These are phyloP conservation scores for Davidsoniella australis DNA, from an alignment of 2,329 filamentous ascomycete genomes.

Conservation along the genomic window DNA sequence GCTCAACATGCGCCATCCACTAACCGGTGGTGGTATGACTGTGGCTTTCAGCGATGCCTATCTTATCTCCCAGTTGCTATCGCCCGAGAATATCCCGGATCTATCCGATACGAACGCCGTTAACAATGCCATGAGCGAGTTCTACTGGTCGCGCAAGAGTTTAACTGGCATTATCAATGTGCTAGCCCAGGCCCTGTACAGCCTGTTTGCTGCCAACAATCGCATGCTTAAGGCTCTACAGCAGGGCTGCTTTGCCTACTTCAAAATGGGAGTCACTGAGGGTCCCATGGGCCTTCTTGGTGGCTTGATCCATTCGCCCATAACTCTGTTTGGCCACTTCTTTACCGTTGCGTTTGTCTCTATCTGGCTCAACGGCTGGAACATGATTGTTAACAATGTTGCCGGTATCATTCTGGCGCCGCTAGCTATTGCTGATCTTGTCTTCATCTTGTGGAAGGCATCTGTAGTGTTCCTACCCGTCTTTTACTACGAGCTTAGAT, in stretches of 20 bases:
- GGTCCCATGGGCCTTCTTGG: conserved; percentile 69
- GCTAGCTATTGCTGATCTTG: conserved; percentile 43
- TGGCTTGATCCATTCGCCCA: conserved; percentile 61
- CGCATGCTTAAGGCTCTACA: conserved; percentile 63
- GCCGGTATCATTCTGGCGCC: conserved; percentile 43
- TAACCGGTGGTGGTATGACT: conserved; percentile 96
- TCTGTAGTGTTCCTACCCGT: conserved; percentile 71
- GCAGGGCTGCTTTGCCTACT: conserved; percentile 84
- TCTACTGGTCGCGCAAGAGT: conserved; percentile 78
- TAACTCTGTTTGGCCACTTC: conserved; percentile 78
- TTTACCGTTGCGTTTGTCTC: conserved; percentile 81
- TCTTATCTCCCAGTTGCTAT: conserved; percentile 56
- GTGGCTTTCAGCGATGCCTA: conserved; percentile 89
- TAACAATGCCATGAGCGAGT: conserved; percentile 47
- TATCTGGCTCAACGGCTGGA: conserved; percentile 47
- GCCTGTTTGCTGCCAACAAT: conserved; percentile 75
- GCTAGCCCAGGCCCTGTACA: conserved; percentile 85
- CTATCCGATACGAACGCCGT: conserved; percentile 53
- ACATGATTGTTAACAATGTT: conserved; percentile 26
- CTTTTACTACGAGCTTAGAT: conserved; percentile 47
- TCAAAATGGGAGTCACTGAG: conserved; percentile 57
- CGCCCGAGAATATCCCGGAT: conserved; percentile 48
- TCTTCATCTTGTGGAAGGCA: conserved; percentile 63
- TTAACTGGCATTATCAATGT: conserved; percentile 87
- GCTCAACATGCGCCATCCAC: conserved; percentile 97